A percentile compares a stretch with the other conserved stretches of the same genome.
phyloP scores from a whole-genome alignment of 139 green algal species.

The Chlamydomonas applanata region DNA sequence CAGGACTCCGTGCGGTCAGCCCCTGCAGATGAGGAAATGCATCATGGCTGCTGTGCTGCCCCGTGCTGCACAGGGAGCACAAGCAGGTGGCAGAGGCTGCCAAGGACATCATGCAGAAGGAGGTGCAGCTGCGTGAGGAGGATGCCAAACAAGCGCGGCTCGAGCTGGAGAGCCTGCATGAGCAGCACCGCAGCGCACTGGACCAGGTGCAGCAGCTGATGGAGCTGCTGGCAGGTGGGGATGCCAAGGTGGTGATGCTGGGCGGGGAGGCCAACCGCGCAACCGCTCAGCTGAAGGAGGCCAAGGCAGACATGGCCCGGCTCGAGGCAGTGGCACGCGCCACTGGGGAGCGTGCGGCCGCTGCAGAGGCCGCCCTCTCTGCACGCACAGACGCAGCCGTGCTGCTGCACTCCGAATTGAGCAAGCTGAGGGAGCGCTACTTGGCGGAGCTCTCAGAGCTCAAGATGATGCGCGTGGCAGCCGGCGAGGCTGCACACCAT shows the following conservation, averaged over 20 bases:
- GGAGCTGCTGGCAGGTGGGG: slow-evolving; percentile 18
- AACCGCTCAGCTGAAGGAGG: neutral
- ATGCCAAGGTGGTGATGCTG: slow-evolving; percentile 15
- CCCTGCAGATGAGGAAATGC: too few relatives aligned
- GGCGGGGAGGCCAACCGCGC: neutral
- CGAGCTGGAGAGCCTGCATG: slow-evolving; percentile 10
- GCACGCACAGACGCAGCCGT: slow-evolving; percentile 6
- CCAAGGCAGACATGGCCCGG: slow-evolving; percentile 26
- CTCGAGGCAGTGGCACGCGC: slow-evolving; percentile 20
- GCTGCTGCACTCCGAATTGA: slow-evolving; percentile 28
- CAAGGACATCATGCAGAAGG: slow-evolving; percentile 22
- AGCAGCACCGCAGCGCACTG: slow-evolving; percentile 12
- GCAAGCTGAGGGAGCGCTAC: slow-evolving; percentile 29
- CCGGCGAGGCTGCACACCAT: slow-evolving; percentile 16
- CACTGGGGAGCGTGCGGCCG: slow-evolving; percentile 23
- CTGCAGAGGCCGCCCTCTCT: slow-evolving; percentile 10
- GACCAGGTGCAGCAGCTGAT: slow-evolving; percentile 25
- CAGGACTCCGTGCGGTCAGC: too few relatives aligned
- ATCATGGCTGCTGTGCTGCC: too few relatives aligned
- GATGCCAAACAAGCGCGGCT: neutral
- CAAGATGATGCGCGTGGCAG: slow-evolving; percentile 27
- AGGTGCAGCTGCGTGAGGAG: slow-evolving; percentile 17
- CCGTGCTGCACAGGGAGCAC: slow-evolving; percentile 5
- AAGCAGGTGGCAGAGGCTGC: neutral
- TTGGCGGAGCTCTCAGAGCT: slow-evolving; percentile 35